These are phyloP conservation scores for Hyaloscypha variabilis DNA, from an alignment of 495 filamentous ascomycete species.

Conservation along the genomic window DNA sequence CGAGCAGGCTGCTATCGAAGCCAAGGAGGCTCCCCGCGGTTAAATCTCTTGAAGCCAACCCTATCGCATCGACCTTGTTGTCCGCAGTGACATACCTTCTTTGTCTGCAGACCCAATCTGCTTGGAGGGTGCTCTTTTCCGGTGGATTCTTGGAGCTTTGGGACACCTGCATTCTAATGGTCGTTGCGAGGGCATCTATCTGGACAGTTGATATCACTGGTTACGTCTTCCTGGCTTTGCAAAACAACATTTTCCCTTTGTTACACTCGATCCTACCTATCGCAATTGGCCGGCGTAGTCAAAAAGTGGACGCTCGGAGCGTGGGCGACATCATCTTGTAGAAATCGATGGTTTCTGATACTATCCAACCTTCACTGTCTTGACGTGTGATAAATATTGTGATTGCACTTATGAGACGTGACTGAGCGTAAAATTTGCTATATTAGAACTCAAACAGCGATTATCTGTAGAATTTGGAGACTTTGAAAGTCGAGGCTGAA, in stretches of 20 bases:
- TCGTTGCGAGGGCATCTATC: slow-evolving; percentile 29
- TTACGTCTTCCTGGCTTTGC: slow-evolving; percentile 34
- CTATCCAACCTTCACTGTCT: background rate
- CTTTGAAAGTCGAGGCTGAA: background rate
- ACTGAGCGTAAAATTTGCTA: background rate
- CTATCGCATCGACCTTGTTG: slow-evolving; percentile 33
- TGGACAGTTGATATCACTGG: slow-evolving; percentile 36
- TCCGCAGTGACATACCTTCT: slow-evolving; percentile 26
- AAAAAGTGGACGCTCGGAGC: slow-evolving; percentile 34
- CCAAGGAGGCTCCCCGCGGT: slow-evolving; percentile 77
- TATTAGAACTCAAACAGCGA: background rate
- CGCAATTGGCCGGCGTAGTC: slow-evolving; percentile 32
- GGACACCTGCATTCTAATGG: slow-evolving; percentile 32
- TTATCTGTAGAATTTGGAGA: background rate
- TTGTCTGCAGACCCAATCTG: slow-evolving; percentile 22
- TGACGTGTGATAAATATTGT: slow-evolving; percentile 7
- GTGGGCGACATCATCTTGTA: slow-evolving; percentile 35
- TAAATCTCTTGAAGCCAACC: slow-evolving; percentile 26
- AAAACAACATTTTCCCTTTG: slow-evolving; percentile 29
- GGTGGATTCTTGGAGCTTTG: slow-evolving; percentile 30
- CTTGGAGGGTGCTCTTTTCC: slow-evolving; percentile 13
- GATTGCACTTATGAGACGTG: background rate
- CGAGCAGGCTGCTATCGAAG: slow-evolving; percentile 89
- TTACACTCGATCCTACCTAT: slow-evolving; percentile 31
- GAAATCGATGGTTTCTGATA: slow-evolving; percentile 32